Percentiles rank a stretch among this genome's conserved stretches.
Conservation (phyloP, 1,284 basidiomycete genomes). For the Ceraceosorus guamensis region DNA sequence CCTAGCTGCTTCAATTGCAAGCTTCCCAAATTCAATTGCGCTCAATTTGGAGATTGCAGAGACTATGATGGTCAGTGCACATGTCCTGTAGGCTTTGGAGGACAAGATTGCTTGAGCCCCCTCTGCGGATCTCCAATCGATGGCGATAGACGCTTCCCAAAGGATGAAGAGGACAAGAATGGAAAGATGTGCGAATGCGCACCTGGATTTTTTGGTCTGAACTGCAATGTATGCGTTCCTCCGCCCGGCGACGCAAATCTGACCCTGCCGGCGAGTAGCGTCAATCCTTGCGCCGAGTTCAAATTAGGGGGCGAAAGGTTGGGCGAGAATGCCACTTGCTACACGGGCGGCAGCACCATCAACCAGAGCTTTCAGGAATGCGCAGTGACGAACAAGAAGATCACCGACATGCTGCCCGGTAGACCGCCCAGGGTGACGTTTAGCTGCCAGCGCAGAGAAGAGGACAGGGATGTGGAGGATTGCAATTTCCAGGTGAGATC, state of each 20-base stretch:
- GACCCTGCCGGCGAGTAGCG: slow-evolving; percentile 10
- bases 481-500: slow-evolving; percentile 29
- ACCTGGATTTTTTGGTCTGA: slow-evolving; percentile 89
- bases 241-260: no score
- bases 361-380: slow-evolving; percentile 94
- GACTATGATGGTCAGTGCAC: slow-evolving; percentile 80
- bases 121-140: slow-evolving; percentile 80
- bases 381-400: slow-evolving; percentile 84
- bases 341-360: slow-evolving; percentile 81
- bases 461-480: no score
- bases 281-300: slow-evolving; percentile 18
- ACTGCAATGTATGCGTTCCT: slow-evolving; percentile 56
- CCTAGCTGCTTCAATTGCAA: slow-evolving; percentile 43
- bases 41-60: slow-evolving; percentile 68
- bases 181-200: slow-evolving; percentile 76
- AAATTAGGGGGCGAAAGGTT: slow-evolving; percentile 29
- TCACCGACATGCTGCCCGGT: slow-evolving; percentile 76
- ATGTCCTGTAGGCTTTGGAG: slow-evolving; percentile 83
- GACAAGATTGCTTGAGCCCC: slow-evolving; percentile 72
- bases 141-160: slow-evolving; percentile 67
- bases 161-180: slow-evolving; percentile 49
- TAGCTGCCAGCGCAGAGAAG: slow-evolving; percentile 39
- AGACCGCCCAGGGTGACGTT: slow-evolving; percentile 92
- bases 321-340: slow-evolving; percentile 76
- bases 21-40: slow-evolving; percentile 32